Base-by-base conservation (phyloP, 169 alveolate genomes). In the Plasmodium fragile region DNA sequence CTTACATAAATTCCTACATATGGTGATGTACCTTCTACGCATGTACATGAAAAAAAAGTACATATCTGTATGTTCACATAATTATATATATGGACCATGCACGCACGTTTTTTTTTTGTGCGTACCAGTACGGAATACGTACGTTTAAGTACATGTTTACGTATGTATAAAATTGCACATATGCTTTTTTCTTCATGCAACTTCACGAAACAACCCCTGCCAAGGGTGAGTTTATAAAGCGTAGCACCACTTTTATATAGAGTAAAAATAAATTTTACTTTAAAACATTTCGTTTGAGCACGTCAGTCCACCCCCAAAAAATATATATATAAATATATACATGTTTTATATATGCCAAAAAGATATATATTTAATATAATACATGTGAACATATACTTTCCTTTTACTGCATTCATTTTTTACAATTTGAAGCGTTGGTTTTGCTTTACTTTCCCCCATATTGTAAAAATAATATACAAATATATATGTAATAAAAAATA, bases 51-150 rank as follows among this genome's bases (percentile, higher is more conserved):
- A 16, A 49, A 49, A 43, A 49, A 49, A 49, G 59, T 49, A 22
- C 11, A 72, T 72, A 72, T 72, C 81, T 32, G 45, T 16, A 5
- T 72, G 39, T 72, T 72, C 55, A 34, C 81, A 72, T 72, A 72
- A 72, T 72, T 72, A 34, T 34, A 72, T 72, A 72, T 5, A 71
- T 71, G 4, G 3, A 22, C 59, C 59, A 49, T 49, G 59, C 7
- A 11, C 59, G 59, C 59, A 49, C 28, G 5, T 22, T 75, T 75
- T 75, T 22, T 75, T 75, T 75, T 75, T 75, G 36, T 65, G 75
- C 75, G 36, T 65, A 65, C 75, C 13, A 4, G 6, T 65, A 8
- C 59, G 25, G 16, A 49, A 49, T 65, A 22, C 75, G 0, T 65
- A 65, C 75, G 13, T 28, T 65, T 22, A 65, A 65, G 75, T 5